Percentiles rank a stretch among this genome's conserved stretches.
These are phyloP conservation scores for Fusarium sp. DNA, from an alignment of 2,329 filamentous ascomycete species.

Conservation along the genomic window DNA sequence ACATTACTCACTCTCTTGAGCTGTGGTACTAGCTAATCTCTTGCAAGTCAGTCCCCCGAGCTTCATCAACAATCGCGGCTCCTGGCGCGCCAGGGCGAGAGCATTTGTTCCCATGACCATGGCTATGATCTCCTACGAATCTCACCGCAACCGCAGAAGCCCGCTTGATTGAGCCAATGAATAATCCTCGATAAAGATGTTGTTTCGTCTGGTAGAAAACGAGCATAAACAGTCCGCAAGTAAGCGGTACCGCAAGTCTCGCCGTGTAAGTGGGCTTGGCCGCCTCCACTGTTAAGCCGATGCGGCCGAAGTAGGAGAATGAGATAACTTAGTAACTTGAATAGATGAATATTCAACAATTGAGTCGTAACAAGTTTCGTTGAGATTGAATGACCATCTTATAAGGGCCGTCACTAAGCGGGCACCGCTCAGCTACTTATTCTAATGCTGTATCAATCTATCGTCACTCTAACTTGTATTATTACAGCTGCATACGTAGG, in stretches of 20 bases:
- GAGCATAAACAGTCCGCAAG: neutral
- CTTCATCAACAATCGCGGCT: conserved; percentile 30
- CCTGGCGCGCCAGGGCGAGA: conserved; percentile 14
- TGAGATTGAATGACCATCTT: neutral
- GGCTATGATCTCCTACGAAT: neutral
- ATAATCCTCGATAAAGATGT: neutral
- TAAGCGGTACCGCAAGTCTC: conserved; percentile 26
- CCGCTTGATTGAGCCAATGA: neutral
- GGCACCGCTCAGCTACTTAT: conserved; percentile 11
- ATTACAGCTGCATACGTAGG: conserved; percentile 8
- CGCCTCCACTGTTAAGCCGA: conserved; percentile 15
- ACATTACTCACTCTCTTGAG: conserved; percentile 32
- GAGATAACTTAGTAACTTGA: neutral
- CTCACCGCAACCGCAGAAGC: neutral
- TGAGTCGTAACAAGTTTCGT: neutral
- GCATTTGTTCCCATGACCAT: conserved; percentile 21
- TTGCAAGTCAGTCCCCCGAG: conserved; percentile 27
- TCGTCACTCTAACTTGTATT: conserved; percentile 19
- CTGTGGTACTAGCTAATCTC: conserved; percentile 36
- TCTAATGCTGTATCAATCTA: conserved; percentile 13
- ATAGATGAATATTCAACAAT: neutral
- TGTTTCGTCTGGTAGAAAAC: neutral
- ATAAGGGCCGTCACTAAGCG: conserved; percentile 17
- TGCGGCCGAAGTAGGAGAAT: neutral
- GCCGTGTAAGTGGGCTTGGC: conserved; percentile 30